A percentile compares a stretch with the other conserved stretches of the same genome.
These are phyloP conservation scores for Beta corolliflora DNA, from an alignment of 179 eudicot genomes.

Conservation along the genomic window DNA sequence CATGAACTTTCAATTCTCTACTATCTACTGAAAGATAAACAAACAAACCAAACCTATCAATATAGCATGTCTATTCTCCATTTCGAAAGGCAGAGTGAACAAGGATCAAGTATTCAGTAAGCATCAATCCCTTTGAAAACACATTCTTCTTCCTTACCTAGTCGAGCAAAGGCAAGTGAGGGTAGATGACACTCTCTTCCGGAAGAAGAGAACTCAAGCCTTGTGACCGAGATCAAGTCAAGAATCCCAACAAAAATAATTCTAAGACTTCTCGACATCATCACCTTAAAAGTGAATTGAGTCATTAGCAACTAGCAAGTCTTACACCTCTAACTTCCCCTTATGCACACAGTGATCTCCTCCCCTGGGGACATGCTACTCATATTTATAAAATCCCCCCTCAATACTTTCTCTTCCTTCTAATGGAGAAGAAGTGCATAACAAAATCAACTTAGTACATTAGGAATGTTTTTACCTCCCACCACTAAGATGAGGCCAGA, in stretches of 20 bases:
- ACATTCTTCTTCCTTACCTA: no score
- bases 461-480: neutral
- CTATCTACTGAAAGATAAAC: neutral
- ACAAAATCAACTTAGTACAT: neutral
- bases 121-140: no score
- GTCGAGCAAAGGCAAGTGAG: no score
- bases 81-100: no score
- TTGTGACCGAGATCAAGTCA: no score
- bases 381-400: neutral
- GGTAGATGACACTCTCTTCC: no score
- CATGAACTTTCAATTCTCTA: neutral
- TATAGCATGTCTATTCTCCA: no score
- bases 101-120: no score
- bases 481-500: neutral
- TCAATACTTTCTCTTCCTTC: neutral
- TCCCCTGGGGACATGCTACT: neutral
- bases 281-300: no score
- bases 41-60: neutral
- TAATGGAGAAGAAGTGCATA: neutral
- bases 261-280: no score
- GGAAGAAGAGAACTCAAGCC: no score
- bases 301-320: neutral
- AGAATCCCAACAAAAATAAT: no score
- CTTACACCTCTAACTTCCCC: neutral
- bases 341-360: neutral